Evolutionary conservation across 805 yeast species (phyloP), one percentile per base, ranked within the genome.

Genomic region (Candida rishiriensis): DNA sequence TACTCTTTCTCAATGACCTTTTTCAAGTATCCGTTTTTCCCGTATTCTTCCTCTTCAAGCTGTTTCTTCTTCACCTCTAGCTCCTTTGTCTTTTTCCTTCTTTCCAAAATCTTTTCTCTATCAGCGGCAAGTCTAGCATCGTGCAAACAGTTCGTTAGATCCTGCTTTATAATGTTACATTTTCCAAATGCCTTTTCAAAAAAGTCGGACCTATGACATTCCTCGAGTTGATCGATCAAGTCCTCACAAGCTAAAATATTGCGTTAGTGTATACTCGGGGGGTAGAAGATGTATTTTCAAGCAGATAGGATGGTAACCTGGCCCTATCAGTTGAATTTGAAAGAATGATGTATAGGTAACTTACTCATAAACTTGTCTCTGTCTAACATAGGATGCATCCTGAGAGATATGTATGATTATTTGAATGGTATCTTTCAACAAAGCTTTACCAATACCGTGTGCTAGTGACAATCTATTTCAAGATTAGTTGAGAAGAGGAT

Each of bases 101-200:
- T 78, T 53, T 70, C 69, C 60, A 66, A 59, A 53, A 68, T 78
- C 58, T 71, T 76, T 48, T 71, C 80, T 57, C 75, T 79, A 59
- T 81, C 83, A 30, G 78, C 79, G 28, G 73, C 74, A 12, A 79
- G 60, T 60, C 97, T 75, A 7, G 91, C 85, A 42, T 78, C 79
- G 58, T 88, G 93, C 18, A 95, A 71, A 66, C 99, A 91, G 57
- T 78, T 70, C 31, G 84, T 67, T 42, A 93, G 72, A 41, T 85
- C 90, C 50, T 85, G 87, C 57, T 89, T 89, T 55, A 85, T 83
- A 42, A 81, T 80, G 64, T 88, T 88, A 67, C 99, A 91, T 47
- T 78, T 71, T 26, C 98, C 98, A 53, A 88, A 69, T 8, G 86
- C 81, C 60, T 85, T 79, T 52, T 78, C 74, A 47, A 85, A 54